Evolutionary conservation across 805 yeast genomes (phyloP).

Genomic region (Ogataea nonfermentans): DNA sequence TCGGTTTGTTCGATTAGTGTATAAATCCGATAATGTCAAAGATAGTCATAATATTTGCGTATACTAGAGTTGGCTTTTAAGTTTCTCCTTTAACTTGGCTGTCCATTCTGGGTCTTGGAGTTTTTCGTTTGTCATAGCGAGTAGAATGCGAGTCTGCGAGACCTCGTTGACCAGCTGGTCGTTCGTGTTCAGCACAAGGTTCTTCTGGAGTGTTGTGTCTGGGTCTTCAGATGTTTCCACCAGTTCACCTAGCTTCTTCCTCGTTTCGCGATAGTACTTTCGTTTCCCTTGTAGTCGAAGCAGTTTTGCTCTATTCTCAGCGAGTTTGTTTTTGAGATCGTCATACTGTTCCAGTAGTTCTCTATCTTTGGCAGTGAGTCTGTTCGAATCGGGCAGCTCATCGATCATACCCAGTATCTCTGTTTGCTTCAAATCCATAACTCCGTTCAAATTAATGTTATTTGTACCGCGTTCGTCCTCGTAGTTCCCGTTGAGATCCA

Average conservation of each 20-base stretch:
- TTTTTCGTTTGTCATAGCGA: constrained; percentile 19
- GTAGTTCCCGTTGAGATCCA: constrained; percentile 27
- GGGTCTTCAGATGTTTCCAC: constrained; percentile 10
- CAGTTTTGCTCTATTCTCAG: constrained; percentile 17
- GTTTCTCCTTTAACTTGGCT: constrained; percentile 1
- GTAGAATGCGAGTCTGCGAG: constrained; percentile 20
- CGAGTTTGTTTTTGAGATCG: constrained; percentile 14
- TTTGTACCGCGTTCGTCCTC: constrained; percentile 13
- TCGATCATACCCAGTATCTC: constrained; percentile 26
- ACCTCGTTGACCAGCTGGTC: constrained; percentile 23
- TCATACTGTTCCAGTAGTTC: constrained; percentile 30
- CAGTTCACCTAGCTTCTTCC: constrained; percentile 13
- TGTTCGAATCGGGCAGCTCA: constrained; percentile 31
- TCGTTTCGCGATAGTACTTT: constrained; percentile 18
- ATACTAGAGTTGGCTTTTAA: neutral
- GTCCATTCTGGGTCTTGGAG: constrained; percentile 9
- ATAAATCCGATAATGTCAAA: constrained; percentile 11
- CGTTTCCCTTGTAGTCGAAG: constrained; percentile 15
- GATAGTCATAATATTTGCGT: neutral
- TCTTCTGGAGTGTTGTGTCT: constrained; percentile 20
- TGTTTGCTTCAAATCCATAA: constrained; percentile 21
- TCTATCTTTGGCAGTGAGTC: constrained; percentile 19
- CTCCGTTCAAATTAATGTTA: constrained; percentile 26
- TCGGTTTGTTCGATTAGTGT: constrained; percentile 40
- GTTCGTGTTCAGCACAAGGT: constrained; percentile 23